These are phyloP conservation scores for Lizonia empirigonia DNA, from an alignment of 2,329 filamentous ascomycete species.

Conservation along the genomic window DNA sequence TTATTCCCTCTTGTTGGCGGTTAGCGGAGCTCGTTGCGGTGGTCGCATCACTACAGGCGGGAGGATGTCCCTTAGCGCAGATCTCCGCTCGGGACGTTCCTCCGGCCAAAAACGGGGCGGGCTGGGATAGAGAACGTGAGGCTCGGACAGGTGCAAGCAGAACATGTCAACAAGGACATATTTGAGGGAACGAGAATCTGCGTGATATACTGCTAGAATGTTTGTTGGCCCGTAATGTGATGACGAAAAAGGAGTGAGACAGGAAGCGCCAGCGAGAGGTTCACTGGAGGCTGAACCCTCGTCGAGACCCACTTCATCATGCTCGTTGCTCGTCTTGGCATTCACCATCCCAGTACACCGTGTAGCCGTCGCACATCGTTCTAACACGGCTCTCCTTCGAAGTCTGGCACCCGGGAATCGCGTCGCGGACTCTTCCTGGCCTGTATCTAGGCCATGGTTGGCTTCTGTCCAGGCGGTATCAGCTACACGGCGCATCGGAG, in stretches of 20 bases:
- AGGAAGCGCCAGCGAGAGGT: slow-evolving; percentile 3
- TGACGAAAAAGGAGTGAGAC: slow-evolving; percentile 8
- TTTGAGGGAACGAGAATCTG: background rate
- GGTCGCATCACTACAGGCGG: slow-evolving; percentile 7
- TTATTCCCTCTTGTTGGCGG: background rate
- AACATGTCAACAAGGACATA: too few species aligned
- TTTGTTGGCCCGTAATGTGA: background rate
- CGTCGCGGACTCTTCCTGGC: slow-evolving; percentile 13
- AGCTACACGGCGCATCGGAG: slow-evolving; percentile 33
- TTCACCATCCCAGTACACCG: slow-evolving; percentile 4
- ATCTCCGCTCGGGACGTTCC: slow-evolving; percentile 14
- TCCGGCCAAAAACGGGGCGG: slow-evolving; percentile 5
- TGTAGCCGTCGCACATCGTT: background rate
- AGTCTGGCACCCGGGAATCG: background rate
- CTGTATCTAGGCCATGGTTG: slow-evolving; percentile 36
- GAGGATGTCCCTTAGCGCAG: slow-evolving; percentile 9
- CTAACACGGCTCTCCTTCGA: background rate
- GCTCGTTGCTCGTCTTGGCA: slow-evolving; percentile 4
- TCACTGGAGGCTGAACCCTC: too few species aligned
- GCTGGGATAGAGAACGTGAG: background rate
- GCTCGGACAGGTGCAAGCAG: background rate
- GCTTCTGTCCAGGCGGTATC: slow-evolving; percentile 28
- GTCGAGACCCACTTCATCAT: background rate
- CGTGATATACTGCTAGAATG: background rate
- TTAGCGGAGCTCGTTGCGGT: slow-evolving; percentile 4